phyloP scores from a whole-genome alignment of 805 yeast genomes.

The Tanozyma kutaoensis region DNA sequence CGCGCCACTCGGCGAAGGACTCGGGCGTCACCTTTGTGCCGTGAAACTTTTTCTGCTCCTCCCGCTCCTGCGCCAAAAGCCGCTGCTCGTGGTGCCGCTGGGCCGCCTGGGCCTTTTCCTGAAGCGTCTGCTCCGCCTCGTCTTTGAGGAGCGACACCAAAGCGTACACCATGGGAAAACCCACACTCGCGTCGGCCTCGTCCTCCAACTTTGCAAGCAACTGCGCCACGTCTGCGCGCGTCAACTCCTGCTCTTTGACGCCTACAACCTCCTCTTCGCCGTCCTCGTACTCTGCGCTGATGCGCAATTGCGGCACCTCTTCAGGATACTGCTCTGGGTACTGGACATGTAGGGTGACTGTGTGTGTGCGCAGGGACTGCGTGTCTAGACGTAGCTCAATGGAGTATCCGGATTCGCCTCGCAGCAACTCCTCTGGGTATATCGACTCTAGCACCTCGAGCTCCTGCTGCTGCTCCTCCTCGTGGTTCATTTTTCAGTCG shows the following conservation, averaged over 20 bases:
- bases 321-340: conserved; percentile 81
- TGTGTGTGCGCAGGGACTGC: conserved; percentile 43
- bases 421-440: conserved; percentile 80
- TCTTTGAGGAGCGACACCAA: conserved; percentile 70
- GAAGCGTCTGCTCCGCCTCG: conserved; percentile 57
- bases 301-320: conserved; percentile 43
- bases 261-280: conserved; percentile 14
- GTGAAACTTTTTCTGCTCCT: conserved; percentile 78
- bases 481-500: conserved; percentile 44
- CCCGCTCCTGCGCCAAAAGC: conserved; percentile 52
- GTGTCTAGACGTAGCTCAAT: conserved; percentile 59
- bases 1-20: conserved; percentile 63
- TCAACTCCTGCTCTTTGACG: conserved; percentile 21
- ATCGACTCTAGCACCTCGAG: conserved; percentile 81
- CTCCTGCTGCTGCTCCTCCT: conserved; percentile 82
- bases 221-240: conserved; percentile 15
- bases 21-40: conserved; percentile 86
- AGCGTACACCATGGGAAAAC: conserved; percentile 87
- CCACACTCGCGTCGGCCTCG: conserved; percentile 68
- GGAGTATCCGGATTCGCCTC: conserved; percentile 34
- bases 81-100: conserved; percentile 49
- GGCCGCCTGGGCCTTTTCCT: conserved; percentile 34
- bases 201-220: conserved; percentile 29
- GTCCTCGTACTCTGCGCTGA: conserved; percentile 13
- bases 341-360: conserved; percentile 42